Evolutionary conservation across 2,329 filamentous ascomycete species (phyloP).

Genomic region (Xylariaceae sp.): DNA sequence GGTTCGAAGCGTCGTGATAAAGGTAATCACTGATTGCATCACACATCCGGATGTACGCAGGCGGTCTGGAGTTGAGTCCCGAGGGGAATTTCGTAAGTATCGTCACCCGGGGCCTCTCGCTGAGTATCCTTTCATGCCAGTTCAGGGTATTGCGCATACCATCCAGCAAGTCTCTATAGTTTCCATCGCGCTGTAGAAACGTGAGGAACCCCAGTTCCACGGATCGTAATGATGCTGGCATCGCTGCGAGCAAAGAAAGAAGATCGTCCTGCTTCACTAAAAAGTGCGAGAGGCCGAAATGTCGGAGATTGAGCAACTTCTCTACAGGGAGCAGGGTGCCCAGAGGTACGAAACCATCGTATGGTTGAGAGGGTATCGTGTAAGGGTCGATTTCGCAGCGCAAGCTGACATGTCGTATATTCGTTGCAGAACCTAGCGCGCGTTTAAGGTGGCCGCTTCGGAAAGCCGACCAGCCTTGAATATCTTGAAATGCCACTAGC

Average conservation of each 20-base stretch:
- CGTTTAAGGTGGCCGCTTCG: constrained; percentile 13
- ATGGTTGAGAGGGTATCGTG: not conserved
- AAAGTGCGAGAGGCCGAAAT: constrained; percentile 28
- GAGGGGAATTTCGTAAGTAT: not conserved
- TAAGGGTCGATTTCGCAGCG: constrained; percentile 7
- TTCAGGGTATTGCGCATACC: constrained; percentile 16
- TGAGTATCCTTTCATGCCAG: constrained; percentile 9
- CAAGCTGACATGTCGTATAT: constrained; percentile 21
- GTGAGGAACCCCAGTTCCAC: constrained; percentile 30
- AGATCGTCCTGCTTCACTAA: constrained; percentile 22
- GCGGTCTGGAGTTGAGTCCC: not conserved
- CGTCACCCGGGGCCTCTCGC: constrained; percentile 2
- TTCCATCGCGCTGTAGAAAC: constrained; percentile 16
- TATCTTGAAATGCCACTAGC: constrained; percentile 10
- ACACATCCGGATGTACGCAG: not conserved
- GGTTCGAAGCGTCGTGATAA: not conserved
- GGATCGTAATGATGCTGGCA: constrained; percentile 25
- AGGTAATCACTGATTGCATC: not conserved
- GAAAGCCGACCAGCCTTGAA: constrained; percentile 7
- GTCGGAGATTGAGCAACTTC: constrained; percentile 22
- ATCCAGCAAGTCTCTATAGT: constrained; percentile 11
- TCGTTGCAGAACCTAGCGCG: constrained; percentile 11
- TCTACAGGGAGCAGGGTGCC: constrained; percentile 26
- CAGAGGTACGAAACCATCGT: constrained; percentile 15
- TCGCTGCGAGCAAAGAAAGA: constrained; percentile 19